A percentile compares a stretch with the other conserved stretches of the same genome.
Conservation (phyloP, 1,284 basidiomycete genomes). For the Rugiboletus extremiorientalis region DNA sequence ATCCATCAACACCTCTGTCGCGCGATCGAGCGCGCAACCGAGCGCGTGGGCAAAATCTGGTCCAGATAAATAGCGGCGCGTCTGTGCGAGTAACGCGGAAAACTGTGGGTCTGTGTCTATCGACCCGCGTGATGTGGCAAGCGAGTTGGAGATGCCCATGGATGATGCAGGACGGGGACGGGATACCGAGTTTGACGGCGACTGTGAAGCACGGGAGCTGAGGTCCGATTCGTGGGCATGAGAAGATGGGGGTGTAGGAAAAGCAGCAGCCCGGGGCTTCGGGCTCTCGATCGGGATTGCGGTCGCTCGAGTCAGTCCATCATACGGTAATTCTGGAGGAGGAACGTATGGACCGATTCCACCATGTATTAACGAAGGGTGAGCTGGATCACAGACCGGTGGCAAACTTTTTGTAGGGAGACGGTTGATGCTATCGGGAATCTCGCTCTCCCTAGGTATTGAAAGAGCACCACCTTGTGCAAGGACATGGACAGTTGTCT, state of each 20-base stretch:
- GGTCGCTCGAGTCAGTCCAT: slow-evolving; percentile 8
- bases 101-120: slow-evolving; percentile 52
- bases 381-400: slow-evolving; percentile 7
- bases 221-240: slow-evolving; percentile 15
- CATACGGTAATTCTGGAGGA: neutral
- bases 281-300: slow-evolving; percentile 23
- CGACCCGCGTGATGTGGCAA: slow-evolving; percentile 26
- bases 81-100: slow-evolving; percentile 65
- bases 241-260: slow-evolving; percentile 27
- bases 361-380: neutral
- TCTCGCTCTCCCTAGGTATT: slow-evolving; percentile 21
- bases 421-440: neutral
- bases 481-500: slow-evolving; percentile 68
- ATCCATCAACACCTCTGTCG: slow-evolving; percentile 54
- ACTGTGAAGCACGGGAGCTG: slow-evolving; percentile 17
- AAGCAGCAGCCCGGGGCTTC: slow-evolving; percentile 3
- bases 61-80: slow-evolving; percentile 61
- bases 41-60: slow-evolving; percentile 71
- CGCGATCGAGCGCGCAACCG: slow-evolving; percentile 65
- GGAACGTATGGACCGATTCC: neutral
- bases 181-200: slow-evolving; percentile 5
- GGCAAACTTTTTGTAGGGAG: neutral
- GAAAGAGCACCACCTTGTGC: slow-evolving; percentile 56
- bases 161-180: neutral
- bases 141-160: slow-evolving; percentile 4